A percentile compares a stretch with the other conserved stretches of the same genome.
Conservation (phyloP, 257 asterid species). For the Perilla frutescens region DNA sequence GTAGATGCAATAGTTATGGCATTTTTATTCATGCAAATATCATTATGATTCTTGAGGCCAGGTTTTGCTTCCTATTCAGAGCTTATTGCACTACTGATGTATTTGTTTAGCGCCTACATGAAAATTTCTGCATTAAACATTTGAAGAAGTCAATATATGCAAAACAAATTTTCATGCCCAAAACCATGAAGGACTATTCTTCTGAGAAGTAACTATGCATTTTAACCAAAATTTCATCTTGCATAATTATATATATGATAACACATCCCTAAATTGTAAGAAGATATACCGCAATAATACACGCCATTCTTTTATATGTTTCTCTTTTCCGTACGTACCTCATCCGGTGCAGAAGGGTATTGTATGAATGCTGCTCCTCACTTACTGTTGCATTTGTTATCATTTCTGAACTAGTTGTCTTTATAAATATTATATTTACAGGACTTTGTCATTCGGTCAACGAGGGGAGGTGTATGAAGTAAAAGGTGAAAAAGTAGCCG, state of each 20-base stretch:
- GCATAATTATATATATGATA: too few species aligned
- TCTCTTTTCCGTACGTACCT: too few species aligned
- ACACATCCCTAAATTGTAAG: too few species aligned
- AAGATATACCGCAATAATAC: background rate
- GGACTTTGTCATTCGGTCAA: conserved; percentile 62
- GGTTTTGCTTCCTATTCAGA: background rate
- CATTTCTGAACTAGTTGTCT: background rate
- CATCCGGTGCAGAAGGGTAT: too few species aligned
- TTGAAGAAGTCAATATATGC: background rate
- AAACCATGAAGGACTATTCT: too few species aligned
- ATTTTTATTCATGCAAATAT: background rate
- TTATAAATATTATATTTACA: conserved; percentile 29
- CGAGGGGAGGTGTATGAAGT: conserved; percentile 77
- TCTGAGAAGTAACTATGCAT: too few species aligned
- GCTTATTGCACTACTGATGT: background rate
- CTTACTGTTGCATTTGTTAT: background rate
- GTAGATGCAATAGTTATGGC: background rate
- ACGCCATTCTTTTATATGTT: too few species aligned
- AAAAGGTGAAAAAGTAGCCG: conserved; percentile 62
- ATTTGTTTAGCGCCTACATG: too few species aligned
- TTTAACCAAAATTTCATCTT: too few species aligned
- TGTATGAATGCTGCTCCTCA: background rate
- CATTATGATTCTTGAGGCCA: background rate
- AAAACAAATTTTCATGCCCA: too few species aligned
- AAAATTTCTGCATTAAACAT: too few species aligned